Base-by-base conservation (phyloP, 1,139 yeast genomes). In the Pichia sp. region DNA sequence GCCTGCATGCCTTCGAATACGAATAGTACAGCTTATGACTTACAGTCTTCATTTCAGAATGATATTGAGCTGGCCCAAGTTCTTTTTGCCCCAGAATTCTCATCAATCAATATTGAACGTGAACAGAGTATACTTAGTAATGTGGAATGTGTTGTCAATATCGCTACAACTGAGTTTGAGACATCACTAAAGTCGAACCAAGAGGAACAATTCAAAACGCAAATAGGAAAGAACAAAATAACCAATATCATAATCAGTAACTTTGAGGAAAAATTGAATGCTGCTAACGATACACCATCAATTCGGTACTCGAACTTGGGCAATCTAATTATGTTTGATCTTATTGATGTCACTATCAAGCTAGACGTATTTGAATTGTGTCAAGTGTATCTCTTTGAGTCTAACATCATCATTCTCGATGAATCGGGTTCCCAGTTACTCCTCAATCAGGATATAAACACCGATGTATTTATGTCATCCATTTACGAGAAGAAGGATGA, bases 261-360 rank as follows among this genome's bases (percentile, higher is more conserved):
- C 13, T 45, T 52, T 22, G 44, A 48, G 27, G 20, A 30, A 10
- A 37, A 38, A 4, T 18, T 41, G 13, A 31, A 33, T 19, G 50
- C 35, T 9, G 26, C 47, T 3, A 33, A 58, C 8, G 51, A 58
- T 23, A n/a, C n/a, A n/a, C n/a, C n/a, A n/a, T n/a, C n/a, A n/a
- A n/a, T n/a, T n/a, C n/a, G n/a, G n/a, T 39, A 53, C 19, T 41
- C 48, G 3, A 46, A 44, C 14, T 40, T 60, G 6, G 66, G 67
- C 0, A 46, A 46, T 4, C 45, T 69, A 24, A 48, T 64, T 5
- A 42, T 69, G 12, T 72, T 72, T 53, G 79, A 73, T 46, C 53
- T 52, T 26, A 51, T 71, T 36, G 63, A 65, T 18, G 52, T 27
- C 7, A 42, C 65, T 26, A 52, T 67, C 10, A 64, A 64, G 41